phyloP scores from a whole-genome alignment of 2,329 filamentous ascomycete genomes.

The Sordariomycetes sp. region DNA sequence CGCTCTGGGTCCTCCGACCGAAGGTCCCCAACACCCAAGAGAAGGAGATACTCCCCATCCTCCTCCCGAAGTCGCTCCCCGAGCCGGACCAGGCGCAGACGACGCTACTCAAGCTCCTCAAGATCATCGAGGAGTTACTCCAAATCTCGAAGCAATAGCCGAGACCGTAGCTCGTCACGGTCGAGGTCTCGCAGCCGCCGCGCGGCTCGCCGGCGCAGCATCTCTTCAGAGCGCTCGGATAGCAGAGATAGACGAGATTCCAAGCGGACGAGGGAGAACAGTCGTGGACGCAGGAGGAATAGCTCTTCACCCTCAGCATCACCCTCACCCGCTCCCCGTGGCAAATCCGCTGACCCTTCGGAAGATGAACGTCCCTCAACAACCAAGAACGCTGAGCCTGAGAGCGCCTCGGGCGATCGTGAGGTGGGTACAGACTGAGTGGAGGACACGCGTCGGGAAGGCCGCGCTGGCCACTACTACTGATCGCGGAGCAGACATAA shows the following conservation, averaged over 20 bases:
- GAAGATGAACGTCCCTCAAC: conserved; percentile 17
- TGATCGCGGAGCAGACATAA: too few species aligned
- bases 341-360: conserved; percentile 48
- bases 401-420: background rate
- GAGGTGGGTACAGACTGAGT: background rate
- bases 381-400: background rate
- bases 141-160: conserved; percentile 27
- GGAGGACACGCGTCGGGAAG: too few species aligned
- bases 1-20: conserved; percentile 25
- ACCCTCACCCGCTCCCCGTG: conserved; percentile 32
- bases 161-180: conserved; percentile 13
- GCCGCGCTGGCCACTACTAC: too few species aligned
- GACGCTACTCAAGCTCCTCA: conserved; percentile 25
- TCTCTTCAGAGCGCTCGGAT: conserved; percentile 8
- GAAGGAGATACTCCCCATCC: conserved; percentile 41
- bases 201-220: conserved; percentile 6
- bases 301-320: conserved; percentile 41
- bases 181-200: conserved; percentile 14
- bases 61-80: conserved; percentile 37
- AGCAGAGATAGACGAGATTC: conserved; percentile 4
- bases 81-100: conserved; percentile 21
- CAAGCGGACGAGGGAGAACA: background rate
- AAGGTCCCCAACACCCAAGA: conserved; percentile 36
- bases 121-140: conserved; percentile 28
- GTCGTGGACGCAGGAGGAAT: conserved; percentile 31